Conservation (phyloP, 2,329 filamentous ascomycete species). For the Endoconidiophora laricicola region DNA sequence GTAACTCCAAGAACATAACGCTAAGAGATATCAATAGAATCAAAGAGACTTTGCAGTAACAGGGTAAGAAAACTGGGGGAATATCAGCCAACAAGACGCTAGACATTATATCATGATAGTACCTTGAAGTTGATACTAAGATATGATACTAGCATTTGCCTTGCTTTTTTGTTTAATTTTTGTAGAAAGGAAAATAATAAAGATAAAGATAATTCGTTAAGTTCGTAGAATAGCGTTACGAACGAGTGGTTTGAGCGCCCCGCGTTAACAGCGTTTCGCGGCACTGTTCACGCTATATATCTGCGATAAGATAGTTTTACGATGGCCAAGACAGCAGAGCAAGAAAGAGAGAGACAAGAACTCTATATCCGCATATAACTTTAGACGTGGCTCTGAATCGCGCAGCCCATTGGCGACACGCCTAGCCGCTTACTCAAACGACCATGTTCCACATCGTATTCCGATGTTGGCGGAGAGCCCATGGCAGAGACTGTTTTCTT, state of each 20-base stretch:
- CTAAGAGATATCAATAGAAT: background rate
- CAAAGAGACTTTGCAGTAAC: background rate
- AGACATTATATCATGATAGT: too few relatives aligned
- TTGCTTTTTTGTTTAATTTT: too few relatives aligned
- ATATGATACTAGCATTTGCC: too few relatives aligned
- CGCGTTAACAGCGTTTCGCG: too few relatives aligned
- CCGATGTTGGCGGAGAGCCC: constrained; percentile 13
- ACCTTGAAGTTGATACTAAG: too few relatives aligned
- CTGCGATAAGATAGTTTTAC: too few relatives aligned
- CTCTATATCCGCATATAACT: background rate
- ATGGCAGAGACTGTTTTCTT: constrained; percentile 14
- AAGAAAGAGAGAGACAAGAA: background rate
- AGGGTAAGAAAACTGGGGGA: background rate
- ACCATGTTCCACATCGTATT: constrained; percentile 13
- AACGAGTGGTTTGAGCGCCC: too few relatives aligned
- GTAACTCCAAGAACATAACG: background rate
- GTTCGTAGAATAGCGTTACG: too few relatives aligned
- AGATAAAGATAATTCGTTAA: background rate
- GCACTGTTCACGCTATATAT: too few relatives aligned
- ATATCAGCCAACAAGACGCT: background rate
- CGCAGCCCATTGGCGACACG: constrained; percentile 11
- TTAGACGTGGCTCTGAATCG: constrained; percentile 12
- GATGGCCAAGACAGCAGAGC: background rate
- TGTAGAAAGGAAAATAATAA: background rate
- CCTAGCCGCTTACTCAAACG: constrained; percentile 12